These are phyloP conservation scores for Clarireedia hainanense DNA, from an alignment of 2,329 filamentous ascomycete species.

Conservation along the genomic window DNA sequence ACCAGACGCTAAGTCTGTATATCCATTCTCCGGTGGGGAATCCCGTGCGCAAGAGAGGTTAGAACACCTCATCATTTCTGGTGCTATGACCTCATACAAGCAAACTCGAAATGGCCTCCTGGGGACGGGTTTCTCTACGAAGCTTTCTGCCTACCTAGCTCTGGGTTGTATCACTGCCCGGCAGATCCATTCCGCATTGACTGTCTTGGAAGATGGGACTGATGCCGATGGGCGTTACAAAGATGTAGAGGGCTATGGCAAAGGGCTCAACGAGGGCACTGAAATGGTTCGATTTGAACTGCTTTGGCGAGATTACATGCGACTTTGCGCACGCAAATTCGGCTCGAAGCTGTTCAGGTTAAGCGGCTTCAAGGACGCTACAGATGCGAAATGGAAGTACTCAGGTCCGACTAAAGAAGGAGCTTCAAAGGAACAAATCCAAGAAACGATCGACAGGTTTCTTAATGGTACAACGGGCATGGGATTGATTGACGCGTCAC, in stretches of 20 bases:
- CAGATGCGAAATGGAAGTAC: slow-evolving; percentile 19
- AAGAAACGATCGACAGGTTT: slow-evolving; percentile 48
- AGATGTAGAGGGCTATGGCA: slow-evolving; percentile 42
- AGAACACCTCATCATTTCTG: slow-evolving; percentile 50
- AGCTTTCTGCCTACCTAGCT: slow-evolving; percentile 65
- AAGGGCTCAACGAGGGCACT: slow-evolving; percentile 67
- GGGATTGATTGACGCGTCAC: slow-evolving; percentile 69
- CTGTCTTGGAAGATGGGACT: slow-evolving; percentile 60
- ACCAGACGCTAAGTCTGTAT: slow-evolving; percentile 45
- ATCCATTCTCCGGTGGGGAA: slow-evolving; percentile 65
- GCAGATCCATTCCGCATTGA: slow-evolving; percentile 60
- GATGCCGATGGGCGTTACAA: slow-evolving; percentile 22
- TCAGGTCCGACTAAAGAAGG: slow-evolving; percentile 18
- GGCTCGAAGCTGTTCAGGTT: slow-evolving; percentile 54
- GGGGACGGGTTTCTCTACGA: slow-evolving; percentile 65
- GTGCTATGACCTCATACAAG: slow-evolving; percentile 57
- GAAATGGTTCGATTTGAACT: slow-evolving; percentile 64
- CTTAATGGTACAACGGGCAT: slow-evolving; percentile 63
- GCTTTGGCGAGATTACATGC: slow-evolving; percentile 76
- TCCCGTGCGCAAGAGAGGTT: slow-evolving; percentile 50
- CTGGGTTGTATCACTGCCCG: slow-evolving; percentile 66
- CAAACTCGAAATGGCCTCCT: slow-evolving; percentile 64
- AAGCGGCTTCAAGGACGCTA: slow-evolving; percentile 48
- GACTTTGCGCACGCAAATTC: slow-evolving; percentile 66
- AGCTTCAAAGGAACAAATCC: slow-evolving; percentile 35